Evolutionary conservation across 148 eudicot genomes (phyloP), one percentile per base, ranked within the genome.

Genomic region (Rhododendron williamsianum): DNA sequence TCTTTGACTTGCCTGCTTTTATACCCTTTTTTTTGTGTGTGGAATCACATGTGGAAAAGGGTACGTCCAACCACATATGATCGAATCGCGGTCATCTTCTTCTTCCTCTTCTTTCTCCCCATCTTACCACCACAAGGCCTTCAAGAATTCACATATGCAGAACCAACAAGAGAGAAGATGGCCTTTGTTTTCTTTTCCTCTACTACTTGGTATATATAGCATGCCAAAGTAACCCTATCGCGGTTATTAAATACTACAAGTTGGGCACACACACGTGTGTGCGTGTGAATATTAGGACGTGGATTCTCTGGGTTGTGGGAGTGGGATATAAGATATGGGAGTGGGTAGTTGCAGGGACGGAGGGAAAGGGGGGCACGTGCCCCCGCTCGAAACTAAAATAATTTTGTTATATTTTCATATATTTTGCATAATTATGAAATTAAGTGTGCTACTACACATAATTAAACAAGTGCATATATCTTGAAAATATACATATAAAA

Each of bases 1-100:
- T 90, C 45, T n/a, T 85, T 91, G 96, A 93, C 96, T 93, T 93
- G 96, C 96, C 96, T 56, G 76, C 38, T 18, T n/a, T 36, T 73
- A 15, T 41, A 74, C 33, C 36, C 25, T 38, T 12, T 58, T 58
- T 19, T 35, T 0, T 16, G 45, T 46, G 21, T 30, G 65, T 52
- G 25, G 19, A 52, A 4, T 27, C 41, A 86, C 60, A 63, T 27
- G 63, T 21, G 46, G 54, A 25, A 30, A 33, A 8, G 51, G 15
- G 46, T 45, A 78, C 7, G 4, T 41, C 21, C 35, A 35, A 60
- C 38, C 78, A 38, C 76, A 15, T 54, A 1, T 16, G 23, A 9
- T 33, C 33, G 30, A 48, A 8, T 6, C 41, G 58, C 0, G 33
- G n/a, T 33, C 82, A 6, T 85, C 88, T 43, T 88, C 91, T 84